Conservation (phyloP, 768 basidiomycete genomes). For the Suillus occidentalis region DNA sequence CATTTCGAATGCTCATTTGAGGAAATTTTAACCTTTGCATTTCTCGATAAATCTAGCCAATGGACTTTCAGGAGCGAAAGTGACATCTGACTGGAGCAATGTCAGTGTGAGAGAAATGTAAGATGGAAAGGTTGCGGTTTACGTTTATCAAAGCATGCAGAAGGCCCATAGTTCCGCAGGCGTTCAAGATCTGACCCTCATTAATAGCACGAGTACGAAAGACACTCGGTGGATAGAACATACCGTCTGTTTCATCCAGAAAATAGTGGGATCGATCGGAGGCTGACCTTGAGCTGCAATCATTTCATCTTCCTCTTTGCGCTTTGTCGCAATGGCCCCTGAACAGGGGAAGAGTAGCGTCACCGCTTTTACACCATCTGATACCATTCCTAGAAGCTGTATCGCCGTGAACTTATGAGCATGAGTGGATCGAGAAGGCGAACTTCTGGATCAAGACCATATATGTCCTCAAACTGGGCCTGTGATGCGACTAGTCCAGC, state of each 20-base stretch:
- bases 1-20: neutral
- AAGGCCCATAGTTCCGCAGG: slow-evolving; percentile 87
- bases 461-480: slow-evolving; percentile 67
- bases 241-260: slow-evolving; percentile 93
- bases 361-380: slow-evolving; percentile 78
- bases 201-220: neutral
- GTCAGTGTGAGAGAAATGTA: slow-evolving; percentile 8
- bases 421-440: slow-evolving; percentile 11
- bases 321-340: slow-evolving; percentile 46
- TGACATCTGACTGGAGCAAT: slow-evolving; percentile 50
- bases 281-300: slow-evolving; percentile 47
- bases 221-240: slow-evolving; percentile 14
- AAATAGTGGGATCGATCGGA: slow-evolving; percentile 59
- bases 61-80: slow-evolving; percentile 54
- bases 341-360: slow-evolving; percentile 81
- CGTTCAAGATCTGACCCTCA: slow-evolving; percentile 64
- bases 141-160: slow-evolving; percentile 85
- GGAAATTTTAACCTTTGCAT: slow-evolving; percentile 49
- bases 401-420: neutral
- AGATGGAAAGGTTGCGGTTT: slow-evolving; percentile 22
- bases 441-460: slow-evolving; percentile 69
- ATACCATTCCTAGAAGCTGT: slow-evolving; percentile 63
- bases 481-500: slow-evolving; percentile 57
- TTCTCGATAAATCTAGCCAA: slow-evolving; percentile 66
- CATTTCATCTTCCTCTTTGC: slow-evolving; percentile 59